phyloP scores from a whole-genome alignment of 1,284 basidiomycete species.

The Bondarzewia mesenterica region DNA sequence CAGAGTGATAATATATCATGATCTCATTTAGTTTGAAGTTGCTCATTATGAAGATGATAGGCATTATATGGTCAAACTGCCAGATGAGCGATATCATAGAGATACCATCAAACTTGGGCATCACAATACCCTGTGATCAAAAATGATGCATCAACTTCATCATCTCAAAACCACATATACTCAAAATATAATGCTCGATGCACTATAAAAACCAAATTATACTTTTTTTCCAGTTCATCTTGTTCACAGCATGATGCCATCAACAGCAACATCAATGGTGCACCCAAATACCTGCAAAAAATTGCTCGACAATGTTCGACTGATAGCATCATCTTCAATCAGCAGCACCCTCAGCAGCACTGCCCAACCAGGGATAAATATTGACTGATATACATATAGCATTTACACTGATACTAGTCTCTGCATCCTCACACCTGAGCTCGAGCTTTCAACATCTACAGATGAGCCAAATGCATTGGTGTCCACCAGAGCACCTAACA shows the following conservation, averaged over 20 bases:
- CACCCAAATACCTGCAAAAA: constrained; percentile 96
- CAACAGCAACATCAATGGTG: constrained; percentile 88
- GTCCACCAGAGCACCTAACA: constrained; percentile 17
- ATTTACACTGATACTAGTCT: constrained; percentile 29
- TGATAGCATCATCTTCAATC: constrained; percentile 94
- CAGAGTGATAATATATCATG: constrained; percentile 84
- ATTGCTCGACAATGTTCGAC: constrained; percentile 81
- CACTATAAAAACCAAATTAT: constrained; percentile 93
- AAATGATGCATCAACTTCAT: neutral
- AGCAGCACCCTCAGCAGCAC: constrained; percentile 82
- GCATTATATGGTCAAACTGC: constrained; percentile 90
- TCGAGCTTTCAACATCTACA: neutral
- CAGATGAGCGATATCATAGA: constrained; percentile 89
- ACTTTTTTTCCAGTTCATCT: constrained; percentile 95
- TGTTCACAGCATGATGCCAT: constrained; percentile 91
- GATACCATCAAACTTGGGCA: constrained; percentile 89
- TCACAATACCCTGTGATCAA: constrained; percentile 73
- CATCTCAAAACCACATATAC: neutral
- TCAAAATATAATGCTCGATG: constrained; percentile 19
- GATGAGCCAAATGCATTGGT: neutral
- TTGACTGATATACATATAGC: constrained; percentile 61
- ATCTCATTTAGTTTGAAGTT: constrained; percentile 89
- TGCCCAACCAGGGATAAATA: constrained; percentile 85
- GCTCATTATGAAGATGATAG: constrained; percentile 95
- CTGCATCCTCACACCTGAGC: constrained; percentile 4